phyloP scores from a whole-genome alignment of 495 filamentous ascomycete genomes.

The Penicillium waksmanii region DNA sequence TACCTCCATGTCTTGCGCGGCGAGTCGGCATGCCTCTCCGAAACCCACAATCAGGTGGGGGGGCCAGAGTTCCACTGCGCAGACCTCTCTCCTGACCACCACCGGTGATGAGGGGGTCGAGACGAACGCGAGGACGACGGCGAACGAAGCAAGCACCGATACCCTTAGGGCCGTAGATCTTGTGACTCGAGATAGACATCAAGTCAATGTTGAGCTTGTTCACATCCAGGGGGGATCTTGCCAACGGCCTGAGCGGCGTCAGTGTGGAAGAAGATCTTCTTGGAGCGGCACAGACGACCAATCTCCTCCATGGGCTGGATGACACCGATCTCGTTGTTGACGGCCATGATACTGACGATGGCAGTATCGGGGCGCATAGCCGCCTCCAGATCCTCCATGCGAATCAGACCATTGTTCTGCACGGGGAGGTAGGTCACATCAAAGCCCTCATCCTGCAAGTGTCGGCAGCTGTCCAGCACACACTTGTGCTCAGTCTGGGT shows the following conservation, averaged over 20 bases:
- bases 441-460: constrained; percentile 95
- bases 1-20: constrained; percentile 86
- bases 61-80: constrained; percentile 90
- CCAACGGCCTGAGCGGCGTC: constrained; percentile 95
- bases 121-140: constrained; percentile 84
- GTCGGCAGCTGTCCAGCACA: constrained; percentile 93
- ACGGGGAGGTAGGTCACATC: constrained; percentile 96
- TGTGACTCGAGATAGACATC: constrained; percentile 99
- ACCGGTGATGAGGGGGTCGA: constrained; percentile 95
- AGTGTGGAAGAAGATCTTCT: constrained; percentile 98
- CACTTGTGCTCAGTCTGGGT: constrained; percentile 99
- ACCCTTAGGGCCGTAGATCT: constrained; percentile 98
- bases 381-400: constrained; percentile 83
- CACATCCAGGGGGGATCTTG: constrained; percentile 95
- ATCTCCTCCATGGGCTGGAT: constrained; percentile 95
- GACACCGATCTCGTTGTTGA: constrained; percentile 99
- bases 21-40: constrained; percentile 92
- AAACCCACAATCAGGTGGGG: constrained; percentile 89
- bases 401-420: constrained; percentile 77
- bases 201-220: constrained; percentile 96
- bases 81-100: constrained; percentile 95
- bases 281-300: constrained; percentile 84
- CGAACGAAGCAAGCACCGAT: constrained; percentile 96
- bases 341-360: constrained; percentile 95
- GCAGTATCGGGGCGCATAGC: constrained; percentile 90